Percentiles rank a stretch among this genome's conserved stretches.
These are phyloP conservation scores for Pseudomicrostroma phylloplanum DNA, from an alignment of 1,284 basidiomycete species.

Conservation along the genomic window DNA sequence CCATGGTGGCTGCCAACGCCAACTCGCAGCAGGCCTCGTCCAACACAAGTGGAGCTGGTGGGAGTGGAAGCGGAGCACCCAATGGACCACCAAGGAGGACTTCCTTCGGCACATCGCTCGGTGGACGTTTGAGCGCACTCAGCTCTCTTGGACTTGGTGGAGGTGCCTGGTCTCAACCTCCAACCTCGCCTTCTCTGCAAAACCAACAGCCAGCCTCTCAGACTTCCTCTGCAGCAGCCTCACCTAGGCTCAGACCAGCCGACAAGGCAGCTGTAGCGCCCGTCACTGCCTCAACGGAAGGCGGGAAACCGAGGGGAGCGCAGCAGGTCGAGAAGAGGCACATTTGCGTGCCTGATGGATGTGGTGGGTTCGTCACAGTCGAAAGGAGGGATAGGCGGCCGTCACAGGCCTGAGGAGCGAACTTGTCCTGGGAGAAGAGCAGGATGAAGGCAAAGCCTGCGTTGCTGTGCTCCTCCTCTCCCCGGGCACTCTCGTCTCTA, in stretches of 20 bases:
- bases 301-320: background rate
- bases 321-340: constrained; percentile 2
- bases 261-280: background rate
- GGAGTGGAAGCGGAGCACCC: background rate
- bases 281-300: background rate
- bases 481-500: no score
- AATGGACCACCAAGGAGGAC: constrained; percentile 1
- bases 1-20: background rate
- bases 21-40: background rate
- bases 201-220: background rate
- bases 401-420: background rate
- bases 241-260: background rate
- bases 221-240: background rate
- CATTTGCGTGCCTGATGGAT: constrained; percentile 6
- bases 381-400: background rate
- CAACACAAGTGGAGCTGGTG: background rate
- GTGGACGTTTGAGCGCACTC: background rate
- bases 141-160: background rate
- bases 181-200: background rate
- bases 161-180: background rate
- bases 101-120: background rate
- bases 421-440: no score
- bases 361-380: constrained; percentile 3
- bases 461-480: no score
- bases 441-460: no score